Evolutionary conservation across 176 grass and related monocot genomes (phyloP).

Genomic region (Dendrocalamus sinicus): DNA sequence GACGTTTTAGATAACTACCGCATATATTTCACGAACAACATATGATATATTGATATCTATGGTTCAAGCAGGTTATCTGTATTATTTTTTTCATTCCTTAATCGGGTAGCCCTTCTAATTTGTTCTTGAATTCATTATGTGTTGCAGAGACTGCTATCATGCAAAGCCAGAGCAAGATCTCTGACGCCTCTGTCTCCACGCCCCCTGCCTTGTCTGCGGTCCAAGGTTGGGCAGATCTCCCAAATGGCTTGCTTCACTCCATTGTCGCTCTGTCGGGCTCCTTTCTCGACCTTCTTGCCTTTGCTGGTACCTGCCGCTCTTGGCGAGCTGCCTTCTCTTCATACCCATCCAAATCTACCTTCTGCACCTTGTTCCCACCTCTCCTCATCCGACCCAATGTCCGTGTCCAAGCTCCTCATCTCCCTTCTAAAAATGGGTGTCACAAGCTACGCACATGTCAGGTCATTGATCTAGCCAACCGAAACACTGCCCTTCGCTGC

Average conservation of each 20-base stretch:
- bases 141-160: conserved; percentile 21
- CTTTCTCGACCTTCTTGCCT: conserved; percentile 48
- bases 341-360: conserved; percentile 20
- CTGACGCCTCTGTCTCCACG: not conserved
- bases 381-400: conserved; percentile 40
- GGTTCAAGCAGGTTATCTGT: not conserved
- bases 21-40: too few species aligned
- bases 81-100: not conserved
- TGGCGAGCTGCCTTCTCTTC: conserved; percentile 44
- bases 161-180: conserved; percentile 14
- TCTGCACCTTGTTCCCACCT: conserved; percentile 25
- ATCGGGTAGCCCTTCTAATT: not conserved
- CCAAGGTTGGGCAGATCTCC: conserved; percentile 51
- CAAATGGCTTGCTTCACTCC: conserved; percentile 26
- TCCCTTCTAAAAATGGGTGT: not conserved
- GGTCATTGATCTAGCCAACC: conserved; percentile 33
- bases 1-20: not conserved
- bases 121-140: not conserved
- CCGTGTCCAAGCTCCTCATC: not conserved
- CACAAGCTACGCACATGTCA: conserved; percentile 10
- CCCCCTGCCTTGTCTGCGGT: not conserved
- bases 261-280: conserved; percentile 32
- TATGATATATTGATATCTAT: not conserved
- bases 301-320: conserved; percentile 40
- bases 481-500: not conserved